Evolutionary conservation across 495 filamentous ascomycete species (phyloP), one percentile per base, ranked within the genome.

Genomic region (Antarctomyces pellizariae): DNA sequence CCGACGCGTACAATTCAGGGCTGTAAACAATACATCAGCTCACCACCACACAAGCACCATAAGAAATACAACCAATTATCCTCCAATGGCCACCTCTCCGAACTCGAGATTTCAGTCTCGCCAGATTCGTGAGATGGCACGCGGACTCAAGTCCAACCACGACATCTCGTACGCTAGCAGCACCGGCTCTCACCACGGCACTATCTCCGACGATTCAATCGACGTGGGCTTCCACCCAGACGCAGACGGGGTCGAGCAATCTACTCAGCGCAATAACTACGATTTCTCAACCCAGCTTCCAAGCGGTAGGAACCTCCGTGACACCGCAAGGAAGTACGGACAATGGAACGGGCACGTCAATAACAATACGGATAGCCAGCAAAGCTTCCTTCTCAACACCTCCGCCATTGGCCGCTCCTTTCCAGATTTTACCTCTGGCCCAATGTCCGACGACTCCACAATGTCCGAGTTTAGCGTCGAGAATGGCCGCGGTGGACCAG

Each of bases 181-280:
- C 9, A 43, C 40, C 13, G 40, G 40, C 14, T 43, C 40, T 4
- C 25, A 33, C 16, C 40, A 43, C 22, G 40, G 40, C 14, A 43
- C 40, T 7, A 32, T 43, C 11, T 32, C 25, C 22, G 22, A 24
- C 20, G 37, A 40, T 16, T 22, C 26, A 16, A 39, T 36, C 4
- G 8, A 19, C 3, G 20, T 13, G 14, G 31, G 28, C 11, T 36
- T 43, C 24, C 18, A 43, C 23, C 37, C 37, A 13, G 21, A 31
- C 15, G 18, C 25, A 10, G 38, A 41, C 24, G 37, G 37, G 21
- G 34, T 29, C 9, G 13, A 32, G 9, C 29, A 17, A 15, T 43
- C 40, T 22, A 40, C 36, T 13, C 16, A 14, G 17, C 28, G 25
- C 18, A 12, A 36, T 9, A 20, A 29, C n/a, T 21, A 8, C 9